Evolutionary conservation across 164 flowering plant genomes (phyloP).

Genomic region (Akebia trifoliata): DNA sequence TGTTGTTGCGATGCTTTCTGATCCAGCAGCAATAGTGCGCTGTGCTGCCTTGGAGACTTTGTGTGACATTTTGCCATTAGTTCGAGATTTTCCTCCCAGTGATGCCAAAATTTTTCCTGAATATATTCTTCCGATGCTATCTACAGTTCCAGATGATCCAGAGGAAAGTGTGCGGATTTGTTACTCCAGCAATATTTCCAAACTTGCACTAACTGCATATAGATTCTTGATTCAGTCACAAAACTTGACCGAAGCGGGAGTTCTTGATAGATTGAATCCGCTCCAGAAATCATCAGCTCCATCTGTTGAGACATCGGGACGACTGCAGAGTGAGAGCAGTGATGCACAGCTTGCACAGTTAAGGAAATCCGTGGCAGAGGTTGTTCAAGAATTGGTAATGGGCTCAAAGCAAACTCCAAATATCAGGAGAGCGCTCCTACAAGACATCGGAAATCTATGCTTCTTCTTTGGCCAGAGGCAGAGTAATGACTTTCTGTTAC

Average conservation of each 20-base stretch:
- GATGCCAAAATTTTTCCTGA: slow-evolving; percentile 99
- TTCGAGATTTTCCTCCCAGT: slow-evolving; percentile 94
- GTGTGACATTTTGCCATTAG: slow-evolving; percentile 83
- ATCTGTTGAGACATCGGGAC: slow-evolving; percentile 37
- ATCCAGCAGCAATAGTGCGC: slow-evolving; percentile 93
- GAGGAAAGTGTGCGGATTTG: slow-evolving; percentile 98
- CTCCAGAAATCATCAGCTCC: slow-evolving; percentile 34
- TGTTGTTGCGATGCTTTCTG: slow-evolving; percentile 87
- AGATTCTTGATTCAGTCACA: slow-evolving; percentile 76
- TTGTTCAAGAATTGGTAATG: slow-evolving; percentile 97
- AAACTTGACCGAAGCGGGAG: slow-evolving; percentile 75
- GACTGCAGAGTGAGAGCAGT: slow-evolving; percentile 32
- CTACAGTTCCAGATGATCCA: slow-evolving; percentile 97
- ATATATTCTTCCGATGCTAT: slow-evolving; percentile 97
- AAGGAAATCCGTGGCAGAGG: slow-evolving; percentile 84
- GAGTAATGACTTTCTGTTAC: slow-evolving; percentile 85
- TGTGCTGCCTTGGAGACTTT: slow-evolving; percentile 91
- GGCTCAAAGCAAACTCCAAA: slow-evolving; percentile 96
- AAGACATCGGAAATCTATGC: slow-evolving; percentile 78
- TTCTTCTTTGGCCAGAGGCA: slow-evolving; percentile 95
- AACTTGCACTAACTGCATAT: slow-evolving; percentile 85
- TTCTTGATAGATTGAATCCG: slow-evolving; percentile 55
- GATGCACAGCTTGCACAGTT: slow-evolving; percentile 69
- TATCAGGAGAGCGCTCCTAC: slow-evolving; percentile 88
- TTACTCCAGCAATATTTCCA: slow-evolving; percentile 82